Evolutionary conservation across 176 grass and related monocot species (phyloP).

Genomic region (bread wheat (Triticum aestivum)): DNA sequence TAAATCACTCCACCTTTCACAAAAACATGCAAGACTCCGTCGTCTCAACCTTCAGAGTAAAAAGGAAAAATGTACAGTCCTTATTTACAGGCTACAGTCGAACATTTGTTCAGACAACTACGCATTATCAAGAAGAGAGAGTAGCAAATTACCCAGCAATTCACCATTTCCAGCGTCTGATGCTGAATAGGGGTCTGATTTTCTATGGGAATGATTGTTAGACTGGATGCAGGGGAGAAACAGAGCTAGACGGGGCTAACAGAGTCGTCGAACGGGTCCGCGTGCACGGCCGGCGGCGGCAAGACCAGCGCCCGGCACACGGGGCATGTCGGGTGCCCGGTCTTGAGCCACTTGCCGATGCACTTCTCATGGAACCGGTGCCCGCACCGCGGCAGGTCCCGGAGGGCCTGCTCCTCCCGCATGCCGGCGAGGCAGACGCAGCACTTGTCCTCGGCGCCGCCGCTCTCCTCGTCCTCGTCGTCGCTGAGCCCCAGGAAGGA

Average conservation of each 20-base stretch:
- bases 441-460: conserved; percentile 38
- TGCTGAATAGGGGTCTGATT: background rate
- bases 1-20: background rate
- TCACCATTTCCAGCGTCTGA: background rate
- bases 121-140: conserved; percentile 9
- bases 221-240: background rate
- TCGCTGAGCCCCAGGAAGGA: conserved; percentile 52
- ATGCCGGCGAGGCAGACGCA: conserved; percentile 61
- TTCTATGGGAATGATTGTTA: conserved; percentile 3
- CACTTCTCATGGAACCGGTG: conserved; percentile 73
- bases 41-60: background rate
- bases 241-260: conserved; percentile 47
- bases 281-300: conserved; percentile 8
- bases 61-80: background rate
- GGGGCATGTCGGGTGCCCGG: conserved; percentile 54
- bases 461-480: conserved; percentile 40
- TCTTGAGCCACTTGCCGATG: conserved; percentile 70
- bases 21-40: background rate
- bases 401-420: conserved; percentile 53
- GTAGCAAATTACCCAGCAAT: background rate
- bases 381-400: conserved; percentile 48
- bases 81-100: background rate
- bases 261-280: conserved; percentile 18
- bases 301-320: conserved; percentile 51
- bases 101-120: background rate